Conservation (phyloP, 345 rosid species). For the Sonneratia alba region DNA sequence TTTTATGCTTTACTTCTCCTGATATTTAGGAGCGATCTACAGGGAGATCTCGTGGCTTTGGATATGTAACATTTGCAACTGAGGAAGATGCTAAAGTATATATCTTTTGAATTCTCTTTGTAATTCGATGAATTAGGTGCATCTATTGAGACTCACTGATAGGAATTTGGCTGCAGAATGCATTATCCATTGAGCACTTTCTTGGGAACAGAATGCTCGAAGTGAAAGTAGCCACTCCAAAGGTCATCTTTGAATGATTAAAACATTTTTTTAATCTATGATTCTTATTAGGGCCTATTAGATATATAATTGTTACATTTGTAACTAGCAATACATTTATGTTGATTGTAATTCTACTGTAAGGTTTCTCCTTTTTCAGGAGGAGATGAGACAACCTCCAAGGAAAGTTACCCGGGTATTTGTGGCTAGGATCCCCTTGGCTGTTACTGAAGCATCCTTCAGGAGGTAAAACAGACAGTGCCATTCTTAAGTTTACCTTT, state of each 20-base stretch:
- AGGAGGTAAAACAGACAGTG: conserved; percentile 45
- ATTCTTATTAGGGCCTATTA: neutral
- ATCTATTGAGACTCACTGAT: neutral
- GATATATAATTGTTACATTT: neutral
- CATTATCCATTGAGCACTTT: conserved; percentile 63
- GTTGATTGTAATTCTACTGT: neutral
- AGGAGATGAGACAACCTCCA: conserved; percentile 88
- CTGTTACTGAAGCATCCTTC: conserved; percentile 73
- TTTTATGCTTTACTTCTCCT: too few species aligned
- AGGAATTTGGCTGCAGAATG: conserved; percentile 37
- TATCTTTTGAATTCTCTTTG: neutral
- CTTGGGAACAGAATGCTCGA: conserved; percentile 86
- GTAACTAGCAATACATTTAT: neutral
- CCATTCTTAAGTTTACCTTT: neutral
- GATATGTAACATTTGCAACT: conserved; percentile 77
- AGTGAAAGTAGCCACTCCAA: conserved; percentile 90
- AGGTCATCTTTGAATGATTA: conserved; percentile 35
- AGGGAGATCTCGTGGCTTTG: conserved; percentile 97
- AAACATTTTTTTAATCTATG: neutral
- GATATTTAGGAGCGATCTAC: conserved; percentile 66
- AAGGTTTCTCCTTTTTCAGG: conserved; percentile 35
- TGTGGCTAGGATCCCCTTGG: conserved; percentile 80
- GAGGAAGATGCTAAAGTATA: conserved; percentile 76
- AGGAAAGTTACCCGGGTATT: conserved; percentile 84
- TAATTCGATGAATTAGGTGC: neutral